Conservation (phyloP, 2,329 filamentous ascomycete genomes). For the Neurospora sp. region DNA sequence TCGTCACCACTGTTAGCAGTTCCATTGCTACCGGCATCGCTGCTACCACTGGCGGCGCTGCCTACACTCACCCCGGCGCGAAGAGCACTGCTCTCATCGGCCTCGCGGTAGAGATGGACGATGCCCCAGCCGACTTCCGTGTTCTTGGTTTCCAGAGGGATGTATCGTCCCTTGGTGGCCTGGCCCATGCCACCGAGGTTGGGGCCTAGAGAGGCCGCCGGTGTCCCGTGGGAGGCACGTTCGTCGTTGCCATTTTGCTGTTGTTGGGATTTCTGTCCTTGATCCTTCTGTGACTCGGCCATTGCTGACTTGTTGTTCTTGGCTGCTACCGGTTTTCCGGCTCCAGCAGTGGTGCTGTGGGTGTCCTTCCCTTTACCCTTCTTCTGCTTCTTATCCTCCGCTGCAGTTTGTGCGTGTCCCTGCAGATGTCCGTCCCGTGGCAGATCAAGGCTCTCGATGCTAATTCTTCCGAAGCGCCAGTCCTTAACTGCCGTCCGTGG, state of each 20-base stretch:
- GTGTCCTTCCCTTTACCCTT: slow-evolving; percentile 19
- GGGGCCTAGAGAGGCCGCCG: slow-evolving; percentile 36
- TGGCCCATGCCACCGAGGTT: slow-evolving; percentile 52
- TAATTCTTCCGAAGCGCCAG: slow-evolving; percentile 73
- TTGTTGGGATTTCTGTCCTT: not conserved
- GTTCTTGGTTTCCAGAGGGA: slow-evolving; percentile 59
- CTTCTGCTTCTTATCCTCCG: slow-evolving; percentile 14
- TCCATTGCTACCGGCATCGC: slow-evolving; percentile 10
- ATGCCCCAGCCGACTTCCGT: slow-evolving; percentile 85
- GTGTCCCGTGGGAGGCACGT: slow-evolving; percentile 13
- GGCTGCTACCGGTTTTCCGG: not conserved
- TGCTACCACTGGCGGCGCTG: slow-evolving; percentile 12
- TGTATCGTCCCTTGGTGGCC: slow-evolving; percentile 73
- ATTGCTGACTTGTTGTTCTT: not conserved
- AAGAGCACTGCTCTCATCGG: slow-evolving; percentile 47
- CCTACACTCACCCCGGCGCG: slow-evolving; percentile 11
- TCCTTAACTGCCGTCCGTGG: slow-evolving; percentile 49
- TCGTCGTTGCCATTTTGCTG: slow-evolving; percentile 22
- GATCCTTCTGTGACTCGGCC: not conserved
- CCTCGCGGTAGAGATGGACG: slow-evolving; percentile 87
- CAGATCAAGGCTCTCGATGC: slow-evolving; percentile 75
- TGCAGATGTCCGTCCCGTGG: not conserved
- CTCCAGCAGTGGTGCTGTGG: slow-evolving; percentile 2
- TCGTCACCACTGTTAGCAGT: slow-evolving; percentile 37
- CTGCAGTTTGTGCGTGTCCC: not conserved